Evolutionary conservation across 139 green algal species (phyloP), one percentile per base, ranked within the genome.

Genomic region (Trebouxia sp.): DNA sequence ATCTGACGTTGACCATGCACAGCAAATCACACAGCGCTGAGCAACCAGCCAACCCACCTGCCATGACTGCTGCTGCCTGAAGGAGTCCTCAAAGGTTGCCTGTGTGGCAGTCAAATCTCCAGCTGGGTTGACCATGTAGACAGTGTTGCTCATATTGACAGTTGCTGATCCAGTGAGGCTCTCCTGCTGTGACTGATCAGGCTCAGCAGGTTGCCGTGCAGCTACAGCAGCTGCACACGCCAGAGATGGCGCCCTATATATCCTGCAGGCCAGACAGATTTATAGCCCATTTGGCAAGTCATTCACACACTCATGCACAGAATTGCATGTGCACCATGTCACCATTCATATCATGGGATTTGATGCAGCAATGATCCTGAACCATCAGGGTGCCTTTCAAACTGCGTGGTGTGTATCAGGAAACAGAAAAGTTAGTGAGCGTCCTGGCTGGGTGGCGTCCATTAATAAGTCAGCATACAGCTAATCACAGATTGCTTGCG

Each of bases 51-150:
- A 8, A 20, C 75, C 32, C 74, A 93, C 94, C 89, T 94, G 62
- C 91, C 94, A 97, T 15, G 84, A 79, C 14, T 84, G 75, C 66
- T 92, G 82, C 35, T 78, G 15, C 6, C 42, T 26, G 50, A 98
- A 94, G 84, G 86, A 91, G 9, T 42, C 74, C 83, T 97, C 85
- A 80, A 98, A 97, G 26, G 85, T 82, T 12, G 67, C 58, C 85
- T 98, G 93, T 0, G 95, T 98, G 75, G 85, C 50, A 2, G 56
- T 41, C 47, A 98, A 87, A 79, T 98, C 95, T 1, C 92, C 93
- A 22, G 81, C 84, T 42, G 95, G 95, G 83, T 98, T 98, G 8
- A 98, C 85, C 75, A 97, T 58, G 83, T 94, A 98, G 75, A 90
- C 96, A 17, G 87, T 84, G 11, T 65, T 81, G 0, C 37, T 10